Percentiles rank a stretch among this genome's conserved stretches.
These are phyloP conservation scores for Salix viminalis DNA, from an alignment of 345 rosid genomes.

Conservation along the genomic window DNA sequence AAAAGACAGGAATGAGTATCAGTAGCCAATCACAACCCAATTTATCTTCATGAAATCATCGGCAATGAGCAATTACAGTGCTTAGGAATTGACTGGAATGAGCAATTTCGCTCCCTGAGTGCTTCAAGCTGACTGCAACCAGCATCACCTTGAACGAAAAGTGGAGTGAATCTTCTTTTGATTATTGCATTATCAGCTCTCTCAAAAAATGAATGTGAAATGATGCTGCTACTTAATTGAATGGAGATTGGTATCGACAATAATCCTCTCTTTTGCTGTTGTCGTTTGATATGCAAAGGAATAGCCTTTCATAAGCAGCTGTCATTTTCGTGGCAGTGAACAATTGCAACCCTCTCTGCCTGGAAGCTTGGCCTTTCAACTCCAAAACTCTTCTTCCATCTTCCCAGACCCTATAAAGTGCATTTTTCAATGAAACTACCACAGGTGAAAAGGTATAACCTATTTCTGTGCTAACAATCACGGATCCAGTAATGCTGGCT, in stretches of 20 bases:
- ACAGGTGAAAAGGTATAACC: slow-evolving; percentile 77
- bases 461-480: slow-evolving; percentile 46
- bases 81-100: background rate
- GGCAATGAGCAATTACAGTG: background rate
- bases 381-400: slow-evolving; percentile 54
- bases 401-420: slow-evolving; percentile 45
- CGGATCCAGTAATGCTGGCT: slow-evolving; percentile 84
- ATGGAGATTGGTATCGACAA: slow-evolving; percentile 38
- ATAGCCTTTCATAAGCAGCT: slow-evolving; percentile 76
- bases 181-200: background rate
- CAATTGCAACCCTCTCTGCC: slow-evolving; percentile 58
- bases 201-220: background rate
- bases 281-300: slow-evolving; percentile 63
- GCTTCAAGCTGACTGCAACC: background rate
- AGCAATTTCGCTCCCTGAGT: too few species aligned
- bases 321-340: slow-evolving; percentile 90
- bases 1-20: background rate
- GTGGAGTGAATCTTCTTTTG: too few species aligned
- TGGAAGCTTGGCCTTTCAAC: slow-evolving; percentile 62
- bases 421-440: slow-evolving; percentile 54
- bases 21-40: background rate
- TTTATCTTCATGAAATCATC: background rate
- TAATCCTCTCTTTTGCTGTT: slow-evolving; percentile 22
- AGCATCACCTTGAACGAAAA: too few species aligned
- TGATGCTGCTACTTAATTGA: background rate